Conservation (phyloP, 441 rosid species). For the Sinapis alba region DNA sequence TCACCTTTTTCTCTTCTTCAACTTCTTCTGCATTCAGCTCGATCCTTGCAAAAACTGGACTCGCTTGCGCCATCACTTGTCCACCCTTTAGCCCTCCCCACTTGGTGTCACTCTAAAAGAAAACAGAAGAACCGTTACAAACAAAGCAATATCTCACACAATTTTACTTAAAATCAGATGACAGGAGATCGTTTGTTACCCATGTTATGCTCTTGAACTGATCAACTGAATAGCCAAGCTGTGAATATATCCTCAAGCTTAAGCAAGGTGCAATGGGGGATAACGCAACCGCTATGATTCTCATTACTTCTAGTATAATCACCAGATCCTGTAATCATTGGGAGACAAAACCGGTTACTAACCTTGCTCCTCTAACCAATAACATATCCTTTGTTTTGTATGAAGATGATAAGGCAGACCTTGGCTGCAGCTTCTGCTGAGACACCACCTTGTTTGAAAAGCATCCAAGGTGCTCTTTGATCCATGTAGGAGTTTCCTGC, state of each 20-base stretch:
- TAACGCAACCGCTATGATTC: slow-evolving; percentile 74
- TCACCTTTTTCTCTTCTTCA: slow-evolving; percentile 38
- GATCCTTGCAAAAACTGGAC: slow-evolving; percentile 76
- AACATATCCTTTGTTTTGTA: background rate
- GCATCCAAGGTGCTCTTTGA: slow-evolving; percentile 84
- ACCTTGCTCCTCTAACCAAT: background rate
- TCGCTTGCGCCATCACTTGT: slow-evolving; percentile 83
- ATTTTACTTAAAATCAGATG: background rate
- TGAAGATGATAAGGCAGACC: slow-evolving; percentile 49
- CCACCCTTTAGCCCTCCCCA: slow-evolving; percentile 94
- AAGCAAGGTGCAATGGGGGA: slow-evolving; percentile 83
- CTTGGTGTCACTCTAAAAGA: slow-evolving; percentile 55
- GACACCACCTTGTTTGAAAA: slow-evolving; percentile 83
- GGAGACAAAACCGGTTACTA: background rate
- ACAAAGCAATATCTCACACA: background rate
- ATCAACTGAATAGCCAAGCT: slow-evolving; percentile 80
- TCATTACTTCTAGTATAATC: slow-evolving; percentile 80
- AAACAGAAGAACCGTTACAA: background rate
- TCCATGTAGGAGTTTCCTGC: slow-evolving; percentile 87
- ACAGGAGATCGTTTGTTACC: slow-evolving; percentile 40
- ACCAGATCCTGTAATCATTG: slow-evolving; percentile 73
- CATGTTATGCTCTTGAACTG: slow-evolving; percentile 56
- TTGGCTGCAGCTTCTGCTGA: slow-evolving; percentile 86
- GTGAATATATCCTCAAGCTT: slow-evolving; percentile 71
- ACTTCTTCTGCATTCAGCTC: slow-evolving; percentile 58